Evolutionary conservation across 1,139 yeast genomes (phyloP), one percentile per base, ranked within the genome.

Genomic region (Chernovozyma aurita): DNA sequence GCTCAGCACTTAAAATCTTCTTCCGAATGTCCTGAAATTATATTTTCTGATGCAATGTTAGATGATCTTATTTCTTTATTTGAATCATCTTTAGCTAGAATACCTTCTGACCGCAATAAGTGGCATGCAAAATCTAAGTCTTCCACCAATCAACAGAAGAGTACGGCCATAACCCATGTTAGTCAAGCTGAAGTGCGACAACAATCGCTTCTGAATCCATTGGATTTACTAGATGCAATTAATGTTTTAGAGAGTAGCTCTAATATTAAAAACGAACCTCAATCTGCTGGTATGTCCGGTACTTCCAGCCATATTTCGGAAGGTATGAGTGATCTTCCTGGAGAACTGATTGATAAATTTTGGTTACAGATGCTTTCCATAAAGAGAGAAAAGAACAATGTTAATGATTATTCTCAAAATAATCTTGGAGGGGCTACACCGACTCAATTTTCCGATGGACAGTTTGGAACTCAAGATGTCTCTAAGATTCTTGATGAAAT

Each of bases 281-380:
- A 11, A n/a, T 11, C 12, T n/a, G 25, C 25, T 22, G 25, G 25
- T 11, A n/a, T 11, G 11, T 22, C 25, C 25, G 25, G 25, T 11
- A 22, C 11, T 22, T 11, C 25, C 12, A n/a, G 12, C 25, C 11
- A 22, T 22, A 11, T 11, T 22, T 11, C 11, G n/a, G 12, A 11
- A 11, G 25, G 25, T 11, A n/a, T 22, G n/a, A 11, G 12, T n/a
- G 25, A 22, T 22, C 11, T 22, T 18, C 45, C 53, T 5, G 50
- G 50, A 29, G 54, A 53, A 22, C 51, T 52, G 32, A 45, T 58
- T 32, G 65, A 60, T 41, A 45, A 48, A 16, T 42, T 59, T 30
- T 60, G 65, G 65, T 36, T 59, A 30, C 59, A 52, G 36, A 56
- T 59, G 59, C 51, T 59, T 55, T 45, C 55, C 17, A 40, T 48